Base-by-base conservation (phyloP, 1,284 basidiomycete genomes). In the Tranzscheliella williamsii region DNA sequence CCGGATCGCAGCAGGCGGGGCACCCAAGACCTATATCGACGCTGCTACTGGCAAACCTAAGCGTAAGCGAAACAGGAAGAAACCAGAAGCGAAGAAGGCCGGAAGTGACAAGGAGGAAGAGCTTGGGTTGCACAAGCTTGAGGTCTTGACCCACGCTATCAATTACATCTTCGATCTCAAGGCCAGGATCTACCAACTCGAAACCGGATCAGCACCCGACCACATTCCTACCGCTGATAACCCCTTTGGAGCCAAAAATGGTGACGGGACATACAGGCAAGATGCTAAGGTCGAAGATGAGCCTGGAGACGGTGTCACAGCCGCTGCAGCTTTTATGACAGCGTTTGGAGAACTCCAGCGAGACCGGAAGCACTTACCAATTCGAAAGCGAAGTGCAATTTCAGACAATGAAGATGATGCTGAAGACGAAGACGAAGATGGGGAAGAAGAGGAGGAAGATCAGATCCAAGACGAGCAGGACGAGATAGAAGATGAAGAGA, bases 81-180 rank as follows among this genome's bases (percentile, higher is more conserved):
- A 55, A 29, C 57, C 57, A 3, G 56, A 55, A 20, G 27, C 42
- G 15, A 56, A 67, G 21, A 61, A 53, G 34, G 21, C 36, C 3
- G 57, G 49, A 22, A 53, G 32, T 2, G 65, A 60, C 27, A 65
- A 61, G 39, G 70, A 71, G 31, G 68, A 70, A 13, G 71, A 73
- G 33, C 37, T 71, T 11, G 71, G 68, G 1, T 34, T 73, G 45
- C 71, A 73, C 44, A 73, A 73, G 41, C 40, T 73, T 22, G 69
- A 73, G 21, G 69, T 73, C 12, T 41, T 73, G 12, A 73, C 71
- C 1, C 68, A 71, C 49, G 63, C 71, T 4, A 71, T 73, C 50
- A 68, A 73, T 34, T 70, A 72, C 44, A 73, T 73, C 40, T 72
- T 71, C 39, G 51, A 72, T 35, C 48, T 73, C 33, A 68, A 73